phyloP scores from a whole-genome alignment of 1,139 yeast species.

The Pichia sp. region DNA sequence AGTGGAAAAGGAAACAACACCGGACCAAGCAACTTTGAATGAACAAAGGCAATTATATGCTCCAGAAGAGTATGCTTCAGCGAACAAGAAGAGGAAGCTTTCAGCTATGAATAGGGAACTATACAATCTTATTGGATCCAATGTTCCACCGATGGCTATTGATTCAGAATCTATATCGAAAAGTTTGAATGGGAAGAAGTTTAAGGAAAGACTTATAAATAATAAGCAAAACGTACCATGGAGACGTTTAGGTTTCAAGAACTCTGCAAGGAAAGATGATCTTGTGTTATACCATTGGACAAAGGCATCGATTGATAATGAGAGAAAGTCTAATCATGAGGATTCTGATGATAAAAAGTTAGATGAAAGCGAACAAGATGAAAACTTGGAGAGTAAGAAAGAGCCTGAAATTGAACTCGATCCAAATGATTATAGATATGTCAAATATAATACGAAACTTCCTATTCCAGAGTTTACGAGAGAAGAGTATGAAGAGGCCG shows the following conservation, averaged over 20 bases:
- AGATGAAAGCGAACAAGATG: neutral
- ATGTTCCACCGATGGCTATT: slow-evolving; percentile 78
- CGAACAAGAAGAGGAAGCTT: slow-evolving; percentile 22
- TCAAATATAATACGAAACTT: slow-evolving; percentile 63
- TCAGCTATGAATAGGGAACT: slow-evolving; percentile 88
- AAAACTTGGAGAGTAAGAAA: neutral
- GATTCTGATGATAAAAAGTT: neutral
- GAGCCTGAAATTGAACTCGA: slow-evolving; percentile 18
- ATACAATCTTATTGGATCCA: slow-evolving; percentile 81
- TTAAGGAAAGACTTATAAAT: slow-evolving; percentile 55
- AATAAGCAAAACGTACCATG: slow-evolving; percentile 45
- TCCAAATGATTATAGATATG: slow-evolving; percentile 57
- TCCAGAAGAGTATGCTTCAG: slow-evolving; percentile 16
- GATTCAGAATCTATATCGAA: slow-evolving; percentile 25
- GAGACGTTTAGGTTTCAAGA: slow-evolving; percentile 59
- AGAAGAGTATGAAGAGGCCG: slow-evolving; percentile 44
- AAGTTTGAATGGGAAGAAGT: slow-evolving; percentile 30
- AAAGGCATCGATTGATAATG: slow-evolving; percentile 43
- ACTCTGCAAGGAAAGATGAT: slow-evolving; percentile 40
- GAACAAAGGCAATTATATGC: slow-evolving; percentile 11
- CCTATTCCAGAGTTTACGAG: slow-evolving; percentile 68
- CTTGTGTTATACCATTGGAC: slow-evolving; percentile 76
- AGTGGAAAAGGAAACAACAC: slow-evolving; percentile 21
- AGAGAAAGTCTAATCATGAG: neutral
- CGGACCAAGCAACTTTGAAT: slow-evolving; percentile 3